These are phyloP conservation scores for Vaccinium corymbosum DNA, from an alignment of 148 eudicot genomes.

Conservation along the genomic window DNA sequence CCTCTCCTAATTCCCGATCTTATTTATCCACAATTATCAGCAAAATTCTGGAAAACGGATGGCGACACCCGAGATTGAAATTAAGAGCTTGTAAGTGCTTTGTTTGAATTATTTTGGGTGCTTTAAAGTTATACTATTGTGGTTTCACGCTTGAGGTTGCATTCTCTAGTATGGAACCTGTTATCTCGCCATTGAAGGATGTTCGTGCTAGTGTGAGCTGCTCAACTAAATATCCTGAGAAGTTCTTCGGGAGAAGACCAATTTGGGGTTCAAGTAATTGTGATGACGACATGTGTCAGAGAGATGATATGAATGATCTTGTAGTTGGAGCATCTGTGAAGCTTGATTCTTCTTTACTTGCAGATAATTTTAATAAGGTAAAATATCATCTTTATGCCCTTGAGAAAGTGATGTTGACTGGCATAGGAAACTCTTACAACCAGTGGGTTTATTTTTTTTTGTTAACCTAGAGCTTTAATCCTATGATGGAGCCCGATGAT, in stretches of 20 bases:
- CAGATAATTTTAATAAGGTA: conserved; percentile 57
- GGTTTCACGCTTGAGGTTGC: conserved; percentile 16
- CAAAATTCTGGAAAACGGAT: conserved; percentile 32
- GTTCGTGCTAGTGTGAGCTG: conserved; percentile 42
- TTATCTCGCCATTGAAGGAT: conserved; percentile 35
- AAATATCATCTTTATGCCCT: conserved; percentile 3
- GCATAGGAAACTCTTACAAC: not conserved
- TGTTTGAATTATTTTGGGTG: conserved; percentile 8
- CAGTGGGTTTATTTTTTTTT: not conserved
- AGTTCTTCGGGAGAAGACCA: conserved; percentile 37
- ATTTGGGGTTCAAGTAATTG: conserved; percentile 43
- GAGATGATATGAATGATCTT: conserved; percentile 60
- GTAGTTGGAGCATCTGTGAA: conserved; percentile 28
- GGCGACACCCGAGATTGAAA: conserved; percentile 26
- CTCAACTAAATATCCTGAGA: conserved; percentile 53
- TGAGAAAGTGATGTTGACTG: not conserved
- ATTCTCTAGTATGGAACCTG: conserved; percentile 35
- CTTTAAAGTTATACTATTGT: not conserved
- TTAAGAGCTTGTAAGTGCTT: conserved; percentile 41
- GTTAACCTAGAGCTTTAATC: conserved; percentile 65
- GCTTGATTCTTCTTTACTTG: conserved; percentile 23
- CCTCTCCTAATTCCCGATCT: conserved; percentile 9
- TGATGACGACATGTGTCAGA: conserved; percentile 76
- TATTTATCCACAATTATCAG: conserved; percentile 27
- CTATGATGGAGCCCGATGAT: conserved; percentile 64